Conservation (phyloP, 257 asterid genomes). For the Nicotiana knightiana region DNA sequence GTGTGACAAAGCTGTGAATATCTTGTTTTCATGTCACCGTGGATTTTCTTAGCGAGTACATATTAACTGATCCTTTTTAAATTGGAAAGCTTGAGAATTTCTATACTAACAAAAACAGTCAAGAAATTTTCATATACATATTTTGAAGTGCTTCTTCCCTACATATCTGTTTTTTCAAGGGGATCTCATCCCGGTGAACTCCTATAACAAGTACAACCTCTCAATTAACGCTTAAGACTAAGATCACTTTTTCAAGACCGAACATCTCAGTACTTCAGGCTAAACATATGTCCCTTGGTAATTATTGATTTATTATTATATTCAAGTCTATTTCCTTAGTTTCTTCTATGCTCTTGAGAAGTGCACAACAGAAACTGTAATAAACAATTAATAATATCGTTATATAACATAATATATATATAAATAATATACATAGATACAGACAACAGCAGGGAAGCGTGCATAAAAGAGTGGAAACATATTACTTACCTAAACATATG, state of each 20-base stretch:
- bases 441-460: not conserved
- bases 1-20: no score
- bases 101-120: not conserved
- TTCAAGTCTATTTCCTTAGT: not conserved
- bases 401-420: not conserved
- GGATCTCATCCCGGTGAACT: not conserved
- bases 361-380: not conserved
- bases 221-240: not conserved
- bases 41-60: not conserved
- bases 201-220: not conserved
- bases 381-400: not conserved
- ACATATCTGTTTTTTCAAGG: not conserved
- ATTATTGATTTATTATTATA: not conserved
- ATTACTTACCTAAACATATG: conserved; percentile 19
- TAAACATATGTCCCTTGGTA: not conserved
- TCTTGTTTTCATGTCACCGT: not conserved
- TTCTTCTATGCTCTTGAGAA: not conserved
- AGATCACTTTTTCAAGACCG: not conserved
- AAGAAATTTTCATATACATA: not conserved
- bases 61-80: not conserved
- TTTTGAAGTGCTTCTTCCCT: not conserved
- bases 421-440: not conserved
- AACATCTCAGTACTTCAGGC: not conserved
- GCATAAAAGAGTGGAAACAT: not conserved
- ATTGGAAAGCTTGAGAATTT: not conserved